Evolutionary conservation across 2,329 filamentous ascomycete species (phyloP), one percentile per base, ranked within the genome.

Genomic region (Penicillium paneum): DNA sequence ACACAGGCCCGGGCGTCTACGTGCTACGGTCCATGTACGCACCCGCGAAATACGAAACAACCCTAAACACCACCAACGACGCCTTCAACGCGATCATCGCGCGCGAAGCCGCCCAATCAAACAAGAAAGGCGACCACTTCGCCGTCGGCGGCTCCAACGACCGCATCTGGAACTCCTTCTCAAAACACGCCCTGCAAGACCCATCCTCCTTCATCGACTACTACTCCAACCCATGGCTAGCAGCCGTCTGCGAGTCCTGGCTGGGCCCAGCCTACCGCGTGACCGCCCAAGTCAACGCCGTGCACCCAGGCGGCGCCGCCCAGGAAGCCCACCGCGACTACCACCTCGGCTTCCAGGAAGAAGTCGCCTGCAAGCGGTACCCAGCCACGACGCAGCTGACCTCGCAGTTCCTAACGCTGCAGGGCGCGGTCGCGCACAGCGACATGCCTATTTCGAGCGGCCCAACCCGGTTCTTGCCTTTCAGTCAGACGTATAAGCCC

Each of bases 121-220:
- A 49, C 43, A 40, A 44, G 11, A 78, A 79, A 48, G 84, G 84
- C 21, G 84, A 87, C 66, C 84, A 87, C 63, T 87, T 87, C 67
- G 82, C 83, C 1, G 69, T 76, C 5, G 74, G 75, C 2, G 79
- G 80, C 21, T 76, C 77, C 24, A 87, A 87, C 64, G 76, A 81
- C 50, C 78, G 84, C 10, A 85, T 87, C 71, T 87, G 83, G 83
- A 87, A 87, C 71, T 83, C 83, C 0, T 83, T 86, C 68, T 79
- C 79, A 58, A 87, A 87, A 64, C 84, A 86, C 62, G 80, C 77
- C 19, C 66, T 81, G 2, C 64, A 71, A 28, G 77, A 84, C 57
- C 78, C 83, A 0, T 40, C 64, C 0, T 81, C 79, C 0, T 87
- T 87, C 62, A 56, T 81, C 0, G 55, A 66, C 7, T 86, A 87